These are phyloP conservation scores for Nitzschia sp. DNA, from an alignment of 108 stramenopile species.

Conservation along the genomic window DNA sequence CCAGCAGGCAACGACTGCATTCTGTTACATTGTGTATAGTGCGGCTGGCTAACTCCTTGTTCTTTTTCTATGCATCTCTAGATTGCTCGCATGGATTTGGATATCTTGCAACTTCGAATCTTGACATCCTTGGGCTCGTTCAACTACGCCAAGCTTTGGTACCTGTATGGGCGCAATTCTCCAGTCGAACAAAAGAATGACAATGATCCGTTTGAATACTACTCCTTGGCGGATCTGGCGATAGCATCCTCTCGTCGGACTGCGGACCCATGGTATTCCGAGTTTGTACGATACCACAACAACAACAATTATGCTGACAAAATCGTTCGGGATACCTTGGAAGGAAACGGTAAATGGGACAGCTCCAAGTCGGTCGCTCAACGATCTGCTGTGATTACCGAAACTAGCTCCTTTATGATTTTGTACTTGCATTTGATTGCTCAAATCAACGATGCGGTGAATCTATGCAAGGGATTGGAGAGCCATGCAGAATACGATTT, in stretches of 20 bases:
- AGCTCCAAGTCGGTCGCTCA: constrained; percentile 38
- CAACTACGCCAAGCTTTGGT: constrained; percentile 57
- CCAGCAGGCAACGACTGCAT: too few relatives aligned
- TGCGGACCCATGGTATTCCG: constrained; percentile 61
- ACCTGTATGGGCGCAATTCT: constrained; percentile 72
- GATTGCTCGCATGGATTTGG: constrained; percentile 61
- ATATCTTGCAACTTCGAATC: constrained; percentile 60
- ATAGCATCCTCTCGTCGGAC: constrained; percentile 36
- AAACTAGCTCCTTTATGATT: constrained; percentile 63
- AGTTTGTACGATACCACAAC: constrained; percentile 53
- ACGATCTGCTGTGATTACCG: constrained; percentile 48
- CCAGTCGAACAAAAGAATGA: constrained; percentile 44
- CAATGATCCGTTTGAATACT: constrained; percentile 45
- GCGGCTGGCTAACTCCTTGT: too few relatives aligned
- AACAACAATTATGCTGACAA: constrained; percentile 58
- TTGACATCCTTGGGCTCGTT: constrained; percentile 40
- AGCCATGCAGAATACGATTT: constrained; percentile 35
- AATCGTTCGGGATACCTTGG: constrained; percentile 50
- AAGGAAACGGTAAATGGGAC: constrained; percentile 59
- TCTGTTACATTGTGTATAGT: not conserved
- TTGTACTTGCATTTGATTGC: constrained; percentile 66
- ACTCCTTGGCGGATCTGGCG: constrained; percentile 67
- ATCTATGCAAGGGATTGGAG: constrained; percentile 45
- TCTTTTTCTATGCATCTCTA: too few relatives aligned
- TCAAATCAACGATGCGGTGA: constrained; percentile 48